Conservation (phyloP, 2,329 filamentous ascomycete genomes). For the Hypomyces perniciosus region DNA sequence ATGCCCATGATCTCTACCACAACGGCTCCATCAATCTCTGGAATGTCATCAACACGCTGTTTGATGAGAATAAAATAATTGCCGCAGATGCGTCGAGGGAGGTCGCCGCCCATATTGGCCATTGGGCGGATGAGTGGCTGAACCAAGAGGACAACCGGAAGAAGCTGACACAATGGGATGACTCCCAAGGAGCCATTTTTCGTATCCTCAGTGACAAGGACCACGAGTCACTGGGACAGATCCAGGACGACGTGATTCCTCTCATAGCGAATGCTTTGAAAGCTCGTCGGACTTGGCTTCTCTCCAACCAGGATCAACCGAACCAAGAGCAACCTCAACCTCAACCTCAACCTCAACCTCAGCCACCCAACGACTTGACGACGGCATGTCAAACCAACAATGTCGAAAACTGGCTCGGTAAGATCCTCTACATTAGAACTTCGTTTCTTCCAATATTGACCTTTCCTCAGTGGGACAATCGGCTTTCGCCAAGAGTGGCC, state of each 20-base stretch:
- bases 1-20: slow-evolving; percentile 41
- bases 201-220: slow-evolving; percentile 23
- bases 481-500: slow-evolving; percentile 22
- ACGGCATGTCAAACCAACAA: slow-evolving; percentile 20
- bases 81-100: slow-evolving; percentile 20
- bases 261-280: slow-evolving; percentile 29
- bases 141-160: slow-evolving; percentile 21
- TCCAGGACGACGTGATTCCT: slow-evolving; percentile 24
- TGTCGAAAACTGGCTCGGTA: slow-evolving; percentile 34
- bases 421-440: slow-evolving; percentile 7
- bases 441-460: slow-evolving; percentile 12
- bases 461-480: slow-evolving; percentile 23
- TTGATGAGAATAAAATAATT: slow-evolving; percentile 34
- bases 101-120: slow-evolving; percentile 24
- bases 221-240: slow-evolving; percentile 22
- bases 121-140: slow-evolving; percentile 35
- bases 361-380: slow-evolving; percentile 21
- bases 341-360: background rate
- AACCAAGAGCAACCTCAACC: too few relatives aligned
- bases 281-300: slow-evolving; percentile 24
- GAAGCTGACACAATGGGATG: slow-evolving; percentile 28
- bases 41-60: slow-evolving; percentile 38
- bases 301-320: slow-evolving; percentile 12
- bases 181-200: slow-evolving; percentile 21
- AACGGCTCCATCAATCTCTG: slow-evolving; percentile 44